Evolutionary conservation across 441 rosid genomes (phyloP).

Genomic region (Kokia cookei): DNA sequence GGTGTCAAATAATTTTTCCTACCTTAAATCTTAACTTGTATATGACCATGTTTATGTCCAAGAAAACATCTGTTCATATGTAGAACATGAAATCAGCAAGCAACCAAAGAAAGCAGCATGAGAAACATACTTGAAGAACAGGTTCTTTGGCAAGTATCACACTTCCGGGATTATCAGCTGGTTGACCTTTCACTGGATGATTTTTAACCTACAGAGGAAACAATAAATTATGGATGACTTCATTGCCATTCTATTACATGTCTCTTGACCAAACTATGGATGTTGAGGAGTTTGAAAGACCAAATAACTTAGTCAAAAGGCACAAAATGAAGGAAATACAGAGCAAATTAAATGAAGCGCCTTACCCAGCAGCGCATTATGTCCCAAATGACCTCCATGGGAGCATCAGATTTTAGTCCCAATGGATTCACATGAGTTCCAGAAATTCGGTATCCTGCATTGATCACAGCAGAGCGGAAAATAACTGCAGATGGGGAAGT

Average conservation of each 20-base stretch:
- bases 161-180: conserved; percentile 78
- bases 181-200: conserved; percentile 88
- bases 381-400: conserved; percentile 96
- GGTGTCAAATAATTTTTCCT: not conserved
- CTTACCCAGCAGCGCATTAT: conserved; percentile 99
- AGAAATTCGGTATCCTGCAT: conserved; percentile 86
- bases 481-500: conserved; percentile 90
- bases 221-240: not conserved
- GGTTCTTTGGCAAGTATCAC: conserved; percentile 90
- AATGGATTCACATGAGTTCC: conserved; percentile 91
- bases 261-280: too few species aligned
- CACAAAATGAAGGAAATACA: not conserved
- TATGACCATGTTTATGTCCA: not conserved
- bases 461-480: conserved; percentile 91
- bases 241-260: too few species aligned
- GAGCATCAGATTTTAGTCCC: conserved; percentile 92
- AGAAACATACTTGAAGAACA: conserved; percentile 52
- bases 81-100: not conserved
- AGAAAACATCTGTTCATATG: not conserved
- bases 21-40: not conserved
- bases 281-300: too few species aligned
- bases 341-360: conserved; percentile 1
- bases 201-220: conserved; percentile 54
- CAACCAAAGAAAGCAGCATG: not conserved
- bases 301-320: too few species aligned